These are phyloP conservation scores for Setaria viridis DNA, from an alignment of 202 grass and related monocot species.

Conservation along the genomic window DNA sequence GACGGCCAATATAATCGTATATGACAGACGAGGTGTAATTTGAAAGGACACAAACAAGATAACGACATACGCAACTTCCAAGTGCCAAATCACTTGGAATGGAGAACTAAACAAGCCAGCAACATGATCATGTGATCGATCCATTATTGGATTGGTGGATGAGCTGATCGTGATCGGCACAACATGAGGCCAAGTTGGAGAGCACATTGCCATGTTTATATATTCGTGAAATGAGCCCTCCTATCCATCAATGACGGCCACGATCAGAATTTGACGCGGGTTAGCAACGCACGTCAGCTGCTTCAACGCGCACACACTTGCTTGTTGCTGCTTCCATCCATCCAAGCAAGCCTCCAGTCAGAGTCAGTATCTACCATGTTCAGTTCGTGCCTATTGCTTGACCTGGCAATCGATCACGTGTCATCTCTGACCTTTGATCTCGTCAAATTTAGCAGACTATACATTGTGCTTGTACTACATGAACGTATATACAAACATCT, in stretches of 20 bases:
- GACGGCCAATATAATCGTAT: no score
- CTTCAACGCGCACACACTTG: not conserved
- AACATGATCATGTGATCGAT: no score
- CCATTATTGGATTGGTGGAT: no score
- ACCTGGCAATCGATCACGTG: not conserved
- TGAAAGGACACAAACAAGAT: no score
- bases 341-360: not conserved
- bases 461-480: not conserved
- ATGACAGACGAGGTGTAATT: no score
- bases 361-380: not conserved
- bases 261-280: conserved; percentile 16
- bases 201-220: no score
- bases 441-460: not conserved
- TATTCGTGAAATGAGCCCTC: no score
- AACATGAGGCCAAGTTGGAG: no score
- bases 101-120: no score
- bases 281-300: not conserved
- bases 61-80: no score
- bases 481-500: not conserved
- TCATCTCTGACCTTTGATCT: not conserved
- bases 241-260: not conserved
- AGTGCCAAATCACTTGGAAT: no score
- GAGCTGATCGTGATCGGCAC: no score
- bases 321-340: not conserved
- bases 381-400: not conserved